Conservation (phyloP, 352 stramenopile genomes). For the Blastocystis sp. region DNA sequence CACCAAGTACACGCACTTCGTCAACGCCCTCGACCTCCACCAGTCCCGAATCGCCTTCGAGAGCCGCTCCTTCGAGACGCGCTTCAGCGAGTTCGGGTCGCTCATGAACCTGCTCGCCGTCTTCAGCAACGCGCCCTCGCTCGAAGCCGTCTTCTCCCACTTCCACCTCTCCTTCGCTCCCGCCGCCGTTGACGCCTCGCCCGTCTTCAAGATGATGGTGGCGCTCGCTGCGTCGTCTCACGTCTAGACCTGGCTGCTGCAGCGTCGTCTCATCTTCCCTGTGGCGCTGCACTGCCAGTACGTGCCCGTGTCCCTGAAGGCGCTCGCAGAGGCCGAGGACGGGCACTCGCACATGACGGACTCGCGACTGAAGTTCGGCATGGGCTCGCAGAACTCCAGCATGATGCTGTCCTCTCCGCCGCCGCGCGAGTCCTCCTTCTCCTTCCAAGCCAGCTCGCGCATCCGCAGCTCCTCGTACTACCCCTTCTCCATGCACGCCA, state of each 20-base stretch:
- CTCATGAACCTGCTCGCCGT: constrained; percentile 46
- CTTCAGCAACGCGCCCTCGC: constrained; percentile 58
- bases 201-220: constrained; percentile 16
- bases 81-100: constrained; percentile 34
- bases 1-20: constrained; percentile 24
- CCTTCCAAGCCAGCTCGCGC: not conserved
- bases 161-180: constrained; percentile 15
- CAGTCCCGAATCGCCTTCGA: not conserved
- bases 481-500: not conserved
- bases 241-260: constrained; percentile 40
- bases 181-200: not conserved
- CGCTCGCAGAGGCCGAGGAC: not conserved
- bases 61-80: not conserved
- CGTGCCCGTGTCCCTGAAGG: not conserved
- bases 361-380: no score
- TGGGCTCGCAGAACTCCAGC: not conserved
- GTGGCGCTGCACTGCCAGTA: constrained; percentile 30
- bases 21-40: not conserved
- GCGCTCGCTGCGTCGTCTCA: not conserved
- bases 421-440: not conserved
- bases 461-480: constrained; percentile 8
- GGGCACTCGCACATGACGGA: not conserved
- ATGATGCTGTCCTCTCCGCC: not conserved
- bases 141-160: constrained; percentile 36
- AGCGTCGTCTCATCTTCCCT: constrained; percentile 52